Conservation (phyloP, 2,329 filamentous ascomycete genomes). For the Keithomyces neogunnii region DNA sequence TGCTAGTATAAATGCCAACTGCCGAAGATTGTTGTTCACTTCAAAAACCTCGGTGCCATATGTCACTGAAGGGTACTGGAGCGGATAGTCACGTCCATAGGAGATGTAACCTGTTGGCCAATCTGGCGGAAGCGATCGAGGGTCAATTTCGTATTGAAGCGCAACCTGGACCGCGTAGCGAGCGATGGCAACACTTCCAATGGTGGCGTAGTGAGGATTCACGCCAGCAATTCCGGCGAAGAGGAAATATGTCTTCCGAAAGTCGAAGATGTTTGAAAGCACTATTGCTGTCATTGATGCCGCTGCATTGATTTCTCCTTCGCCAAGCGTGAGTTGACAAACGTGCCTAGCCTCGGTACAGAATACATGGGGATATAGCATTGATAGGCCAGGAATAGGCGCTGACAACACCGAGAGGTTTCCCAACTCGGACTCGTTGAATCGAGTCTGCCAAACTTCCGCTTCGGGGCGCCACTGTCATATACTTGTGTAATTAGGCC, state of each 20-base stretch:
- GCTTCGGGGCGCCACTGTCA: slow-evolving; percentile 53
- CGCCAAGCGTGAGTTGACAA: slow-evolving; percentile 62
- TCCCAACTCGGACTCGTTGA: slow-evolving; percentile 35
- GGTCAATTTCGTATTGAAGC: slow-evolving; percentile 67
- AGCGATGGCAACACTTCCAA: slow-evolving; percentile 58
- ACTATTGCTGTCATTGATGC: slow-evolving; percentile 54
- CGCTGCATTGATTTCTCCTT: slow-evolving; percentile 69
- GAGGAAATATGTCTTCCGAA: slow-evolving; percentile 61
- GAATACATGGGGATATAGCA: slow-evolving; percentile 55
- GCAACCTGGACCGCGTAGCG: slow-evolving; percentile 66
- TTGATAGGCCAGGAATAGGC: slow-evolving; percentile 53
- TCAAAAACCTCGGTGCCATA: slow-evolving; percentile 67
- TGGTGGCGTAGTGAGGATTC: slow-evolving; percentile 58
- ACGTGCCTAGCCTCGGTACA: slow-evolving; percentile 53
- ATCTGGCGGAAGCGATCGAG: slow-evolving; percentile 56
- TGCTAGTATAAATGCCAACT: slow-evolving; percentile 43
- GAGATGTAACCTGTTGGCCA: slow-evolving; percentile 63
- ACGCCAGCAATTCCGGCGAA: slow-evolving; percentile 67
- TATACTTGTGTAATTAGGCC: slow-evolving; percentile 2
- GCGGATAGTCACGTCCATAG: slow-evolving; percentile 46
- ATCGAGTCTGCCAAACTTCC: slow-evolving; percentile 50
- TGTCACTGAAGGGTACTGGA: slow-evolving; percentile 46
- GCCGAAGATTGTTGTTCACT: slow-evolving; percentile 49
- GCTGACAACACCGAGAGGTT: slow-evolving; percentile 49
- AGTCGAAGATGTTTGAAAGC: slow-evolving; percentile 54